Evolutionary conservation across 768 basidiomycete species (phyloP).

Genomic region (Rhodotorula kratochvilovae): DNA sequence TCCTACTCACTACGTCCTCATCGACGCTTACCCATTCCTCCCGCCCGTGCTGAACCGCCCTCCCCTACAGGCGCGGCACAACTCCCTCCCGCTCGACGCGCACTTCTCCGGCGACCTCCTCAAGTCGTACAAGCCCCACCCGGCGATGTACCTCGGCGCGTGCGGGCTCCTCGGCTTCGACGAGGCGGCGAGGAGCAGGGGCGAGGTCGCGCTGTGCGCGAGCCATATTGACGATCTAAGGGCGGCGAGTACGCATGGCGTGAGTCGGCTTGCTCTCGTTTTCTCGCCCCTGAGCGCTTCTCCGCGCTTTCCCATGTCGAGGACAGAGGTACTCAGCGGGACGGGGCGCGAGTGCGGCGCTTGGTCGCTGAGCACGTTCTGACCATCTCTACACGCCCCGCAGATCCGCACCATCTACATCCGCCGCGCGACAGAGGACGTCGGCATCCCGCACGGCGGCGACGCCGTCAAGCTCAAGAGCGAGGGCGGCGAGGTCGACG

Average conservation of each 20-base stretch:
- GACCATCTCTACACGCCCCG: background rate
- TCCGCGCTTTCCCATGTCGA: too few species aligned
- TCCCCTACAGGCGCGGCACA: slow-evolving; percentile 12
- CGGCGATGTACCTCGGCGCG: slow-evolving; percentile 30
- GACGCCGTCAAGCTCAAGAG: slow-evolving; percentile 4
- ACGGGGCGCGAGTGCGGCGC: background rate
- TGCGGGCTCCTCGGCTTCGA: slow-evolving; percentile 5
- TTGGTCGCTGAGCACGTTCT: background rate
- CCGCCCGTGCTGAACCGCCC: too few species aligned
- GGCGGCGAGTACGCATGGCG: slow-evolving; percentile 20
- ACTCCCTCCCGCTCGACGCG: slow-evolving; percentile 21
- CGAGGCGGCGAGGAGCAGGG: slow-evolving; percentile 1
- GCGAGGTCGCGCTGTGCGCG: slow-evolving; percentile 25
- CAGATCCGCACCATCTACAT: slow-evolving; percentile 33
- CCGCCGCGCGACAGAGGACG: slow-evolving; percentile 21
- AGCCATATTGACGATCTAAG: slow-evolving; percentile 18
- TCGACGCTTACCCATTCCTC: too few species aligned
- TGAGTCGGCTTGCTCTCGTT: background rate
- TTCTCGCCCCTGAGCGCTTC: background rate
- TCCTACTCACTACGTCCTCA: too few species aligned
- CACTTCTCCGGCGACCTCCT: slow-evolving; percentile 38
- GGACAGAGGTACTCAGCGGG: too few species aligned
- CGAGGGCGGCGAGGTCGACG: slow-evolving; percentile 27
- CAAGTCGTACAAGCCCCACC: slow-evolving; percentile 33
- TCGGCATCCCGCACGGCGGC: slow-evolving; percentile 4